Evolutionary conservation across 2,329 filamentous ascomycete genomes (phyloP).

Genomic region (Beauveria pseudobassiana): DNA sequence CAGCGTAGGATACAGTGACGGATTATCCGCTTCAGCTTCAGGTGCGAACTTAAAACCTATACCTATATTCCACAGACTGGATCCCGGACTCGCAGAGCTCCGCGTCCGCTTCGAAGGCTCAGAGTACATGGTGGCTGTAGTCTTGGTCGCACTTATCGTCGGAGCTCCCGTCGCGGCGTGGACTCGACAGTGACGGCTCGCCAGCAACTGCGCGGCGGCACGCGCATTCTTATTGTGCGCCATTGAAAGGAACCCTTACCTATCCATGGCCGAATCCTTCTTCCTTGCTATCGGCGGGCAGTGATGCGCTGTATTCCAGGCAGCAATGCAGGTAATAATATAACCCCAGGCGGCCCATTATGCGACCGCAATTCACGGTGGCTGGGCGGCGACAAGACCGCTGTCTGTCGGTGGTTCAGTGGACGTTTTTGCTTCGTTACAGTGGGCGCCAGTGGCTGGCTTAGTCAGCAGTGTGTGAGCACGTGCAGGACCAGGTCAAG

Average conservation of each 20-base stretch:
- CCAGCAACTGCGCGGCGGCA: background rate
- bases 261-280: background rate
- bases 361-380: conserved; percentile 4
- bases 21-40: conserved; percentile 16
- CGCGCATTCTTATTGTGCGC: conserved; percentile 5
- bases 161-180: background rate
- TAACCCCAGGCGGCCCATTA: background rate
- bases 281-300: background rate
- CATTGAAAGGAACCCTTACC: background rate
- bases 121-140: background rate
- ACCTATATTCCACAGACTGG: conserved; percentile 22
- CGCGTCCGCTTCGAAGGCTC: background rate
- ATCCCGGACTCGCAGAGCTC: background rate
- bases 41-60: conserved; percentile 25
- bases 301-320: conserved; percentile 3
- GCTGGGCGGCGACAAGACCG: background rate
- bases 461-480: conserved; percentile 31
- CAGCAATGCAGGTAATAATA: conserved; percentile 4
- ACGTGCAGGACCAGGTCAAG: conserved; percentile 19
- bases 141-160: background rate
- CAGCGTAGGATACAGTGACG: conserved; percentile 19
- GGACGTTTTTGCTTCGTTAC: background rate
- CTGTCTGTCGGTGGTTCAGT: background rate
- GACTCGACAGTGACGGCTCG: background rate
- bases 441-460: conserved; percentile 3